A percentile compares a stretch with the other conserved stretches of the same genome.
Evolutionary conservation across 2,329 filamentous ascomycete genomes (phyloP).

Genomic region (Epichloe hybrida): DNA sequence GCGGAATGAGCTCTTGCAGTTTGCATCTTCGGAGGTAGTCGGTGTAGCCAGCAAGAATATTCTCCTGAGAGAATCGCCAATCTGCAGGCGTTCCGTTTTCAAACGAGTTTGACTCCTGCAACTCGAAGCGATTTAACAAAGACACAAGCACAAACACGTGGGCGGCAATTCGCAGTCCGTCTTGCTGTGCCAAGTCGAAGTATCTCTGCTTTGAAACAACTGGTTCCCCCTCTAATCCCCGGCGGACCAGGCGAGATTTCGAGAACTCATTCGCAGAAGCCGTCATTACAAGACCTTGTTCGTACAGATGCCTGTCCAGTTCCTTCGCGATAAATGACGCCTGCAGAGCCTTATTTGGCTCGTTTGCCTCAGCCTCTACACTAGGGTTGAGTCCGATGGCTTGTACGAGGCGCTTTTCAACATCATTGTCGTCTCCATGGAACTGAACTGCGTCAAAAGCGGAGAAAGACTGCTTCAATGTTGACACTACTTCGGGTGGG

Average conservation of each 20-base stretch:
- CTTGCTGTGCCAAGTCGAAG: constrained; percentile 42
- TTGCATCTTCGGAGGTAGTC: constrained; percentile 60
- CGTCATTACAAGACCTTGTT: constrained; percentile 37
- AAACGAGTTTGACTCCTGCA: constrained; percentile 8
- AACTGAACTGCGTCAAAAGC: constrained; percentile 52
- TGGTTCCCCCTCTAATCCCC: constrained; percentile 12
- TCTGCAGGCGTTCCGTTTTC: constrained; percentile 8
- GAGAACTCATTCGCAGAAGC: constrained; percentile 11
- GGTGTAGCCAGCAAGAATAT: constrained; percentile 70
- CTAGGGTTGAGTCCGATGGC: constrained; percentile 42
- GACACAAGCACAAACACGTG: constrained; percentile 55
- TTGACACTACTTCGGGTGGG: constrained; percentile 37
- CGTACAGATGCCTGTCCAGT: constrained; percentile 41
- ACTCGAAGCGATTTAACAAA: constrained; percentile 46
- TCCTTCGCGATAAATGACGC: constrained; percentile 58
- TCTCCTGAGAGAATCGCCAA: constrained; percentile 45
- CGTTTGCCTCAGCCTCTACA: constrained; percentile 43
- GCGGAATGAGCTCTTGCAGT: constrained; percentile 65
- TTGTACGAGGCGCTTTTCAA: constrained; percentile 45
- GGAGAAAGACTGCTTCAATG: constrained; percentile 44
- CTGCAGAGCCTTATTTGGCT: constrained; percentile 63
- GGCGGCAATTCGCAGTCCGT: constrained; percentile 53
- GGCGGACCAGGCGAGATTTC: constrained; percentile 16
- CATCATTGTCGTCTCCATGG: constrained; percentile 39
- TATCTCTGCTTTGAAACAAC: constrained; percentile 31